Conservation (phyloP, 306 rosid species). For the Quercus dentata region DNA sequence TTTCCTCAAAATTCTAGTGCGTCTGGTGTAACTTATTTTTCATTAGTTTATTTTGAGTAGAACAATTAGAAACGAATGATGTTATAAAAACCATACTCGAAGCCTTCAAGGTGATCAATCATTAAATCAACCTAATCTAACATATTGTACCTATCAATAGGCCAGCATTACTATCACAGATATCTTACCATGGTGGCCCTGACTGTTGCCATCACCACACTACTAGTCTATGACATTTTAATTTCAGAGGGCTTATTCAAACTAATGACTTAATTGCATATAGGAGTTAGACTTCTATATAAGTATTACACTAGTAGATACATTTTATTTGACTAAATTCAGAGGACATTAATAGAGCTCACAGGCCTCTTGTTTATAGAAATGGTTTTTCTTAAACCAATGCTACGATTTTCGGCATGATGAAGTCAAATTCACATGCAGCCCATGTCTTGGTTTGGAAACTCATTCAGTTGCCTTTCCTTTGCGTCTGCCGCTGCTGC, state of each 20-base stretch:
- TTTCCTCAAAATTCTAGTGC: too few species aligned
- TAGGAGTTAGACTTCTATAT: background rate
- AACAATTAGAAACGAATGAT: too few species aligned
- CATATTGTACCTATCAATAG: too few species aligned
- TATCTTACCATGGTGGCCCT: too few species aligned
- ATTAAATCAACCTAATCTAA: too few species aligned
- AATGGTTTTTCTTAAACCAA: background rate
- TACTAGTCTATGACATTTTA: too few species aligned
- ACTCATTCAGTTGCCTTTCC: conserved; percentile 88
- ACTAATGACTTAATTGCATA: background rate
- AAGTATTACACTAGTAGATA: background rate
- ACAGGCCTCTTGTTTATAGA: background rate
- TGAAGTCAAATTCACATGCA: background rate
- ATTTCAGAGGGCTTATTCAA: background rate
- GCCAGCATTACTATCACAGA: too few species aligned
- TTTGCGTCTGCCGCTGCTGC: conserved; percentile 74
- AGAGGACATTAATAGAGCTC: background rate
- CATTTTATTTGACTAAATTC: background rate
- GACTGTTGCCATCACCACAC: too few species aligned
- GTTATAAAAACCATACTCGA: too few species aligned
- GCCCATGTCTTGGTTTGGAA: background rate
- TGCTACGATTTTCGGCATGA: background rate
- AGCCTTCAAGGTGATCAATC: too few species aligned
- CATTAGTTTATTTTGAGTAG: too few species aligned
- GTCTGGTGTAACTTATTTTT: too few species aligned